Evolutionary conservation across 495 filamentous ascomycete genomes (phyloP).

Genomic region (Hypoxylon fragiforme): DNA sequence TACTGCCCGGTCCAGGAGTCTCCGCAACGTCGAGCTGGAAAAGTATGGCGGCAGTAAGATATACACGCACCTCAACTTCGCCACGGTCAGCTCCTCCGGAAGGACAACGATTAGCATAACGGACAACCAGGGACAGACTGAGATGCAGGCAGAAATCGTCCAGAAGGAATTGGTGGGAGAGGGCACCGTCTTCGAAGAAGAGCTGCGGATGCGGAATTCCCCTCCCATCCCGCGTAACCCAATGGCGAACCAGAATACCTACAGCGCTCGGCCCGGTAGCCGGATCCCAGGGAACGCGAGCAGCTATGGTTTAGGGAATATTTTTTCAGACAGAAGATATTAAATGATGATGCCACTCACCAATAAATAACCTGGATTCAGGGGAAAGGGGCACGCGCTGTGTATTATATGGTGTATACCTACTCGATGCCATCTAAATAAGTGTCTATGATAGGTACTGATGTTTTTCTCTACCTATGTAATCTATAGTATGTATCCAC

Average conservation of each 20-base stretch:
- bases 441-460: no score
- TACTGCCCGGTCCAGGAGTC: neutral
- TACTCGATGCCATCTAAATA: no score
- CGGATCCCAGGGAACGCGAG: slow-evolving; percentile 6
- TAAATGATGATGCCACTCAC: no score
- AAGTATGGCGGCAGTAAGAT: slow-evolving; percentile 68
- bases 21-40: slow-evolving; percentile 59
- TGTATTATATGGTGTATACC: no score
- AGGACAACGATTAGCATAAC: slow-evolving; percentile 54
- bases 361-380: no score
- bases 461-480: no score
- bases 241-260: neutral
- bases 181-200: slow-evolving; percentile 32
- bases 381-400: no score
- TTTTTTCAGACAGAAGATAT: neutral
- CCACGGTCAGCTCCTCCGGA: slow-evolving; percentile 63
- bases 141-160: slow-evolving; percentile 51
- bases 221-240: slow-evolving; percentile 6
- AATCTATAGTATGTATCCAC: no score
- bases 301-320: slow-evolving; percentile 11
- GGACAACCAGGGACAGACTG: slow-evolving; percentile 38
- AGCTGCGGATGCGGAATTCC: slow-evolving; percentile 5
- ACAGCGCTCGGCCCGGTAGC: neutral
- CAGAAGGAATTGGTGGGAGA: slow-evolving; percentile 52
- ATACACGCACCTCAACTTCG: slow-evolving; percentile 60